Conservation (phyloP, 192 early-diverging fungal genomes). For the Coemansia sp. region DNA sequence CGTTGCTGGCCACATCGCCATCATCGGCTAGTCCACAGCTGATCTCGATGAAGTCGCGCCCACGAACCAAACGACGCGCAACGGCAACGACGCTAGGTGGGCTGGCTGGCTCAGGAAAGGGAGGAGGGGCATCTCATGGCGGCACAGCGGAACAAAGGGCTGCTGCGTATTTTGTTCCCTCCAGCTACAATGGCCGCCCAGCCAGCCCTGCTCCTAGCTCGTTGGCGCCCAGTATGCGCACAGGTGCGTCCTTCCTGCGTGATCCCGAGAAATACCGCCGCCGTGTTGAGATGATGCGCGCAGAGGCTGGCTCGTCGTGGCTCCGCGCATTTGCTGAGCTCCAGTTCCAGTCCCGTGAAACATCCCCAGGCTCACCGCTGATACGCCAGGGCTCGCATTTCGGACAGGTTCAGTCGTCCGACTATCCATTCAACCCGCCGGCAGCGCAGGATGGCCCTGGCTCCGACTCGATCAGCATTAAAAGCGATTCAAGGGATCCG, state of each 20-base stretch:
- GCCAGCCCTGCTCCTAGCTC: constrained; percentile 30
- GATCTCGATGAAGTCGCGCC: constrained; percentile 18
- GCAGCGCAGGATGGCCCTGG: neutral
- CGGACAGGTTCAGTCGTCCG: constrained; percentile 5
- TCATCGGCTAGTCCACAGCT: constrained; percentile 2
- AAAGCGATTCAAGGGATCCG: neutral
- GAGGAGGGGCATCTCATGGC: neutral
- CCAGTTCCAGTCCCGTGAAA: constrained; percentile 22
- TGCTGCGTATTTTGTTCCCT: constrained; percentile 30
- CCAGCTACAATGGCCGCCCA: constrained; percentile 27
- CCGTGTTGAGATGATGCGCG: constrained; percentile 54
- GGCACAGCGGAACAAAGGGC: neutral
- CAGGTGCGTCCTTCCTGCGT: constrained; percentile 6
- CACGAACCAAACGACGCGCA: constrained; percentile 28
- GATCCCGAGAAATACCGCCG: constrained; percentile 54
- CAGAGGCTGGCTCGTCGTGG: constrained; percentile 52
- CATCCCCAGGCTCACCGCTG: constrained; percentile 8
- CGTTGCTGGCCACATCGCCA: constrained; percentile 1
- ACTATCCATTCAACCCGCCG: neutral
- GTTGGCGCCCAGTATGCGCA: constrained; percentile 25
- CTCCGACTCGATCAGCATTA: neutral
- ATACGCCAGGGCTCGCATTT: constrained; percentile 17
- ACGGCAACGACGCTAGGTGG: constrained; percentile 27
- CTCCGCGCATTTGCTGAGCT: constrained; percentile 54
- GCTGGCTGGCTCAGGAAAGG: neutral